Conservation (phyloP, 2,329 filamentous ascomycete genomes). For the Bipolaris cookei region DNA sequence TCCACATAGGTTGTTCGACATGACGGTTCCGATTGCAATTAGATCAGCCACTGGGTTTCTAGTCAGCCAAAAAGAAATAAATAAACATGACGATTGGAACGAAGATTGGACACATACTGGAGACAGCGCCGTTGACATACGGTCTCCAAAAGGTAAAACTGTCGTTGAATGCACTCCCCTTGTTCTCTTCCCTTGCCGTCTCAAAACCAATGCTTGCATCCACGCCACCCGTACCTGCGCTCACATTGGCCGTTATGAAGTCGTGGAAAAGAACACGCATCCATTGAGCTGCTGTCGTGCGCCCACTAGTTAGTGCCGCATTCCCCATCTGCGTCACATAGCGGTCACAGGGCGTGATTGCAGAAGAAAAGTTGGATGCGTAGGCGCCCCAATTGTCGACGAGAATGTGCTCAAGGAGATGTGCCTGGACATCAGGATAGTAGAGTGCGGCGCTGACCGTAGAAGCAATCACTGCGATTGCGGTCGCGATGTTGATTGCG, state of each 20-base stretch:
- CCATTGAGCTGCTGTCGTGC: constrained; percentile 31
- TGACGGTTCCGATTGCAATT: constrained; percentile 32
- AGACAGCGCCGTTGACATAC: constrained; percentile 23
- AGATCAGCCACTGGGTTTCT: constrained; percentile 32
- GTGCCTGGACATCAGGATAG: constrained; percentile 10
- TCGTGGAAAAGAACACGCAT: constrained; percentile 42
- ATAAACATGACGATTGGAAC: no score
- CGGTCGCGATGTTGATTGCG: not conserved
- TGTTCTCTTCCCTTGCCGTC: constrained; percentile 30
- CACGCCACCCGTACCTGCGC: constrained; percentile 35
- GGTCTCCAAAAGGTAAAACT: constrained; percentile 33
- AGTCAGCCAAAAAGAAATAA: no score
- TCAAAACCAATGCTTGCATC: constrained; percentile 44
- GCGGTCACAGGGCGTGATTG: constrained; percentile 25
- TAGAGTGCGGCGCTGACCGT: constrained; percentile 4
- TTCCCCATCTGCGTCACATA: constrained; percentile 20
- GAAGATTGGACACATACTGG: no score
- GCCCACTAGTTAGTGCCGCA: constrained; percentile 13
- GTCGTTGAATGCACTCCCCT: constrained; percentile 39
- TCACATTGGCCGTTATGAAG: constrained; percentile 33
- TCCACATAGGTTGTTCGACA: constrained; percentile 35
- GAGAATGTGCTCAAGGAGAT: constrained; percentile 24
- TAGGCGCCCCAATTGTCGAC: constrained; percentile 25
- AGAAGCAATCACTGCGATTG: not conserved
- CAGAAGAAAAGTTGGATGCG: constrained; percentile 24